phyloP scores from a whole-genome alignment of 2,329 filamentous ascomycete species.

The Penicillium sp. region DNA sequence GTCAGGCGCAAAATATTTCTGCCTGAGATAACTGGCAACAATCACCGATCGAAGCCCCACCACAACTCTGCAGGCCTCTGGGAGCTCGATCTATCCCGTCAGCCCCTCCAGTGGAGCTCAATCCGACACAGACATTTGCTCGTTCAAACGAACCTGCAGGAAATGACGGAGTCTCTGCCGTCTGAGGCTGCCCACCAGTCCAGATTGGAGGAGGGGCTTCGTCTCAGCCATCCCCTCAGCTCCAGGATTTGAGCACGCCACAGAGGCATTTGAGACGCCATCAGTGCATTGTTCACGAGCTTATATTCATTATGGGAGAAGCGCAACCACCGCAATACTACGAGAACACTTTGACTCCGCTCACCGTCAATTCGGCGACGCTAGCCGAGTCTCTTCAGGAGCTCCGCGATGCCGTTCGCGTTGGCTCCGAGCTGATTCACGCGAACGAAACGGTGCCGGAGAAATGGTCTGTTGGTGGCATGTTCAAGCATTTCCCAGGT shows the following conservation, averaged over 20 bases:
- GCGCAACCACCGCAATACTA: conserved; percentile 28
- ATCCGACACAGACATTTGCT: conserved; percentile 13
- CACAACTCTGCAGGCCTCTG: conserved; percentile 5
- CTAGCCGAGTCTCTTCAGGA: conserved; percentile 29
- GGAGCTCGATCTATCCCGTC: conserved; percentile 6
- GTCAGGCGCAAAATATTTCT: background rate
- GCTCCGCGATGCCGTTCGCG: conserved; percentile 34
- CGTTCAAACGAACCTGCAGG: background rate
- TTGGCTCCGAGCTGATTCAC: conserved; percentile 33
- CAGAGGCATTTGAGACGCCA: background rate
- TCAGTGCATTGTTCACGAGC: background rate
- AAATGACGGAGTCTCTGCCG: conserved; percentile 9
- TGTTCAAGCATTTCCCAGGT: conserved; percentile 40
- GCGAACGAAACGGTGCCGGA: conserved; percentile 26
- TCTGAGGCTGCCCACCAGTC: conserved; percentile 4
- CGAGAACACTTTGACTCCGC: conserved; percentile 21
- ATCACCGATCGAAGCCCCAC: conserved; percentile 14
- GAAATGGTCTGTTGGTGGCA: conserved; percentile 30
- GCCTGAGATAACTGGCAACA: background rate
- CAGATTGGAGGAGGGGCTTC: background rate
- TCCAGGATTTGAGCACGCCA: conserved; percentile 17
- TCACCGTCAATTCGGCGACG: conserved; percentile 16
- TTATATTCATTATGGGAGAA: conserved; percentile 15
- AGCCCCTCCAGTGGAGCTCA: conserved; percentile 12
- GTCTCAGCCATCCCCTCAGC: background rate